phyloP scores from a whole-genome alignment of 108 stramenopile genomes.

The Aurantiochytrium sp. region DNA sequence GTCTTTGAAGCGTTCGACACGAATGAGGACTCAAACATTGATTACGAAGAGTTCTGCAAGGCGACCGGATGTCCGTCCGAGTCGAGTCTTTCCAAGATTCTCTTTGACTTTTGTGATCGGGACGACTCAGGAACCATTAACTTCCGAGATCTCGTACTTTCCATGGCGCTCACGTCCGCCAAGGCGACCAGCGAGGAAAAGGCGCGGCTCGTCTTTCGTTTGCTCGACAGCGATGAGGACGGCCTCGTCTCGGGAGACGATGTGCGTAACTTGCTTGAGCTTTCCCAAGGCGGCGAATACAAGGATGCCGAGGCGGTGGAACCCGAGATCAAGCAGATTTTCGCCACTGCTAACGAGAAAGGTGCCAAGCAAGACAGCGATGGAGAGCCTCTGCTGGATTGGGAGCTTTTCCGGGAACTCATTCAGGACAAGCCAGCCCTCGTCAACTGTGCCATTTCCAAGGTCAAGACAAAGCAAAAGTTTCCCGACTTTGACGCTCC shows the following conservation, averaged over 20 bases:
- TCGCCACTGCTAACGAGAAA: not conserved
- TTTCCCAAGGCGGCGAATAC: not conserved
- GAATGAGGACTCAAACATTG: conserved; percentile 28
- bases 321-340: not conserved
- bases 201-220: not conserved
- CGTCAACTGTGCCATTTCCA: not conserved
- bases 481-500: not conserved
- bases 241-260: not conserved
- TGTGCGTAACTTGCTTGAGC: not conserved
- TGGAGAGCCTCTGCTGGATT: not conserved
- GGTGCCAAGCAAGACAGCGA: not conserved
- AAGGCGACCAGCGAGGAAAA: not conserved
- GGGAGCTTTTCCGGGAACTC: not conserved
- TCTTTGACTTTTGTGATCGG: not conserved
- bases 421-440: not conserved
- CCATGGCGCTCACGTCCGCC: not conserved
- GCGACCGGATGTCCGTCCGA: not conserved
- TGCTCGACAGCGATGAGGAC: not conserved
- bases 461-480: not conserved
- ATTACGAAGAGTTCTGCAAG: conserved; percentile 25
- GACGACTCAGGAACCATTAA: not conserved
- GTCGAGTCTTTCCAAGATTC: not conserved
- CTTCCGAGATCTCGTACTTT: not conserved
- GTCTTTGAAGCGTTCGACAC: conserved; percentile 32
- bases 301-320: not conserved